Percentiles rank a stretch among this genome's conserved stretches.
These are phyloP conservation scores for Gossypium turneri DNA, from an alignment of 345 rosid species.

Conservation along the genomic window DNA sequence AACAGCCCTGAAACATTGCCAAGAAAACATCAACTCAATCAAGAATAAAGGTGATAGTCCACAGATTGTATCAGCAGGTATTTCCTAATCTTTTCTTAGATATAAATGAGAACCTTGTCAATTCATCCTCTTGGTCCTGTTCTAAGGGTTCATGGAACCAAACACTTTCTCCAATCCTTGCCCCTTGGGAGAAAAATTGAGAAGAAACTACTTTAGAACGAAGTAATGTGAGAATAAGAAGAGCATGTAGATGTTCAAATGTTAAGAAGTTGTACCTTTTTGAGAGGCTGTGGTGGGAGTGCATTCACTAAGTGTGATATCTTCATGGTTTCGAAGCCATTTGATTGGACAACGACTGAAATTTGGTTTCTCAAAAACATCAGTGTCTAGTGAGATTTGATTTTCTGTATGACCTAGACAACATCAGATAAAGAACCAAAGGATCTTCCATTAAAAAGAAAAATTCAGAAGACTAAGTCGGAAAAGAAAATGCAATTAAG, in stretches of 20 bases:
- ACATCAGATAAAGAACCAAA: slow-evolving; percentile 22
- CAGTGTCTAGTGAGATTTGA: slow-evolving; percentile 30
- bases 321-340: slow-evolving; percentile 35
- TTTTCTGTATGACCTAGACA: slow-evolving; percentile 36
- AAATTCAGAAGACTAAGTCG: background rate
- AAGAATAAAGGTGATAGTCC: slow-evolving; percentile 10
- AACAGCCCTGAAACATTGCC: slow-evolving; percentile 57
- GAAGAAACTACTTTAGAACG: slow-evolving; percentile 1
- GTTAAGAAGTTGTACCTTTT: slow-evolving; percentile 42
- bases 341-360: slow-evolving; percentile 40
- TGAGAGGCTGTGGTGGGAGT: slow-evolving; percentile 41
- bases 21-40: slow-evolving; percentile 25
- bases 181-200: slow-evolving; percentile 21
- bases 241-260: slow-evolving; percentile 15
- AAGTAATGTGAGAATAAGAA: slow-evolving; percentile 5
- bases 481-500: background rate
- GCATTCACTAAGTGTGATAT: slow-evolving; percentile 28
- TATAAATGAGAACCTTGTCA: slow-evolving; percentile 58
- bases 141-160: slow-evolving; percentile 44
- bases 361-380: slow-evolving; percentile 34
- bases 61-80: background rate
- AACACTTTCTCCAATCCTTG: slow-evolving; percentile 44
- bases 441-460: background rate
- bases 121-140: slow-evolving; percentile 55
- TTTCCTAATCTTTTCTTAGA: slow-evolving; percentile 2